Evolutionary conservation across 768 basidiomycete species (phyloP), one percentile per base, ranked within the genome.

Genomic region (Naganishia randhawae): DNA sequence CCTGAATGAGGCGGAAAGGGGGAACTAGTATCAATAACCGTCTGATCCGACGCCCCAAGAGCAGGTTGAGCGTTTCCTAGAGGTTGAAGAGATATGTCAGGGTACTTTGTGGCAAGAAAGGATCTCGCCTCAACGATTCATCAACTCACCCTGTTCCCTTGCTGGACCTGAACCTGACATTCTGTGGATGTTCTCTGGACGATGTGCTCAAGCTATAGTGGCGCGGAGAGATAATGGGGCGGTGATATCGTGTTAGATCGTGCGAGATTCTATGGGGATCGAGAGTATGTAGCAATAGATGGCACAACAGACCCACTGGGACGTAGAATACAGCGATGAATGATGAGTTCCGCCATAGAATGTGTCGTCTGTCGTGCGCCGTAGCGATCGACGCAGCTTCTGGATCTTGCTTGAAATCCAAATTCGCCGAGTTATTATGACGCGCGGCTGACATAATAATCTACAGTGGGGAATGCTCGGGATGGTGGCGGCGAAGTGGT

Each of bases 351-450:
- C 5, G 41, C 14, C 41, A 2, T 22, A 48, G 45, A 48, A 48
- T 48, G 45, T 48, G 45, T 48, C 37, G 14, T 14, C 16, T 17
- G 45, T 48, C 45, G 19, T 48, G 45, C n/a, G 7, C 37, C 45
- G 14, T 17, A 17, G 4, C 41, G 45, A 48, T 48, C 45, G 45
- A 48, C 45, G 45, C 45, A 48, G 41, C 45, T 48, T 48, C 45
- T 48, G 45, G 45, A 48, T 48, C 45, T 48, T 48, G 45, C 45
- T 48, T 48, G 45, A 48, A 48, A 48, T 48, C 45, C 45, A 48
- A n/a, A 48, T 48, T 48, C 45, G 45, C 45, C 45, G 45, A 48
- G 45, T n/a, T n/a, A n/a, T n/a, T n/a, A 48, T 48, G 45, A 48
- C 45, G 45, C 45, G 45, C 45, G n/a, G 45, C 45, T 48, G 45